Conservation (phyloP, 1,139 yeast genomes). For the Yamadazyma diospyri region DNA sequence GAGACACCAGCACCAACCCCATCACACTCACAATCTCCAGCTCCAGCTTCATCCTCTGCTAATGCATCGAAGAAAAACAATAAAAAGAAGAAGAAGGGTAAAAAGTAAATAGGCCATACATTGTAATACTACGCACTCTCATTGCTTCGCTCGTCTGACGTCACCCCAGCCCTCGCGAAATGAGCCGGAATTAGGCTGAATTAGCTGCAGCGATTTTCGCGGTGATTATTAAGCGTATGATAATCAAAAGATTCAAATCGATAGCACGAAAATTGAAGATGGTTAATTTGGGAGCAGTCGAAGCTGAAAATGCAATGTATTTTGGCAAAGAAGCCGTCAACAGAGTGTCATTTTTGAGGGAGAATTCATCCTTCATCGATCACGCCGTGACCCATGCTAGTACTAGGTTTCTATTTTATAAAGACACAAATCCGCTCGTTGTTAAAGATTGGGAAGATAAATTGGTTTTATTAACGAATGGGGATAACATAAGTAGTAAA, state of each 20-base stretch:
- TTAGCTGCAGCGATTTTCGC: background rate
- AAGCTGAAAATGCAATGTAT: slow-evolving; percentile 32
- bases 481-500: slow-evolving; percentile 20
- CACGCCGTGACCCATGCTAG: slow-evolving; percentile 48
- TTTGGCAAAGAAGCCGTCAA: slow-evolving; percentile 63
- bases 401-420: slow-evolving; percentile 56
- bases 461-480: slow-evolving; percentile 36
- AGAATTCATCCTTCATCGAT: slow-evolving; percentile 57
- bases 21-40: slow-evolving; percentile 13
- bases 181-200: background rate
- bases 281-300: slow-evolving; percentile 16
- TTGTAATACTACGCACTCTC: no score
- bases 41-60: slow-evolving; percentile 17
- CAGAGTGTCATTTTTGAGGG: slow-evolving; percentile 75
- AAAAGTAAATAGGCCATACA: slow-evolving; percentile 21
- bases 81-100: slow-evolving; percentile 48
- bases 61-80: slow-evolving; percentile 18
- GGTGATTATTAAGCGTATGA: slow-evolving; percentile 6
- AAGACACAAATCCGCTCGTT: slow-evolving; percentile 34
- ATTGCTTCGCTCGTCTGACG: background rate
- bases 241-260: slow-evolving; percentile 12
- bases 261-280: slow-evolving; percentile 15
- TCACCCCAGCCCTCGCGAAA: slow-evolving; percentile 2
- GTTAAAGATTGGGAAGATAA: slow-evolving; percentile 26
- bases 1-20: slow-evolving; percentile 29